Conservation (phyloP, 148 eudicot species). For the Rheum nobile region DNA sequence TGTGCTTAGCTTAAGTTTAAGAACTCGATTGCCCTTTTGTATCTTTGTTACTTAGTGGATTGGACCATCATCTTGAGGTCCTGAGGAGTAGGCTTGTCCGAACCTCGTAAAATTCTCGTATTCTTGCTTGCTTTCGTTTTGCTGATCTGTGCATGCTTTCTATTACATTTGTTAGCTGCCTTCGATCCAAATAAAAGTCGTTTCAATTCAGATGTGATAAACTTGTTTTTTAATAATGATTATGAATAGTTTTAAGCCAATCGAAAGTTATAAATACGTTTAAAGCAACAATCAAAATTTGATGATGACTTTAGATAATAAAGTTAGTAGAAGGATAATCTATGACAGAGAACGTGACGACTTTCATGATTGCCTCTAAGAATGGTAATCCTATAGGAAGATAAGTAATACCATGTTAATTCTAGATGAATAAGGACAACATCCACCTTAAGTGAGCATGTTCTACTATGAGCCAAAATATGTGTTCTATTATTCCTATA, state of each 20-base stretch:
- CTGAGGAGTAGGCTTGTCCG: too few relatives aligned
- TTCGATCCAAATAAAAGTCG: too few relatives aligned
- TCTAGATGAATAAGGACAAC: background rate
- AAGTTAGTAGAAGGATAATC: background rate
- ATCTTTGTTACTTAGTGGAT: too few relatives aligned
- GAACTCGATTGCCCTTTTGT: too few relatives aligned
- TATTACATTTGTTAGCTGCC: too few relatives aligned
- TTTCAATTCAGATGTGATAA: background rate
- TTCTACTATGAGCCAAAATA: background rate
- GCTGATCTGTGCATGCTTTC: too few relatives aligned
- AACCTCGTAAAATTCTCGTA: too few relatives aligned
- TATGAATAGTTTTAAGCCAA: background rate
- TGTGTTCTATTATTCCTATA: background rate
- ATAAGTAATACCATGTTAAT: background rate
- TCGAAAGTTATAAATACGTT: background rate
- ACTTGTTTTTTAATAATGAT: background rate
- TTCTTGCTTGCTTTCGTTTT: too few relatives aligned
- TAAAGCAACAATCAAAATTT: background rate
- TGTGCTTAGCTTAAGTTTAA: too few relatives aligned
- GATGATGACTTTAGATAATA: background rate
- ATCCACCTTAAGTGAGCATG: background rate
- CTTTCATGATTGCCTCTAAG: too few relatives aligned
- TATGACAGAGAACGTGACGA: constrained; percentile 36
- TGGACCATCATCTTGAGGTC: too few relatives aligned
- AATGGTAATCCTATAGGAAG: constrained; percentile 55